Conservation (phyloP, 1,284 basidiomycete genomes). For the Trametes pubescens region DNA sequence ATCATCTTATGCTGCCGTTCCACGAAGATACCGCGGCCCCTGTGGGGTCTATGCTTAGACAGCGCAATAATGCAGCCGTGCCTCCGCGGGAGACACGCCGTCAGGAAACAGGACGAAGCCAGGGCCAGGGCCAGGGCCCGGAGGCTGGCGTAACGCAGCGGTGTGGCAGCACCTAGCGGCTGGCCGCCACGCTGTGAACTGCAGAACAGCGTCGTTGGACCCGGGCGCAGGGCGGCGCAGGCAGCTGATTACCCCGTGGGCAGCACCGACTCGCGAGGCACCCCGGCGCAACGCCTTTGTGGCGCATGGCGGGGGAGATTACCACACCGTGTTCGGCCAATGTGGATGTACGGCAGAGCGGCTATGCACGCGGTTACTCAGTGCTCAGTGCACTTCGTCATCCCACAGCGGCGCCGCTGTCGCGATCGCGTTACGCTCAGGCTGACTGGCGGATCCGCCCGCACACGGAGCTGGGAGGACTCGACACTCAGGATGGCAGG, state of each 20-base stretch:
- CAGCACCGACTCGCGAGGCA: not conserved
- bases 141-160: not conserved
- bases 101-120: not conserved
- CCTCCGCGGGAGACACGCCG: not conserved
- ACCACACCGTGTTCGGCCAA: not conserved
- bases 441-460: not conserved
- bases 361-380: constrained; percentile 19
- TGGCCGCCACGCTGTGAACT: not conserved
- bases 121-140: constrained; percentile 16
- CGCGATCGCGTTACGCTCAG: not conserved
- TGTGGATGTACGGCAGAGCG: too few species aligned
- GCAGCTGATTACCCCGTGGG: constrained; percentile 18
- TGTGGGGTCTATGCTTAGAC: constrained; percentile 7
- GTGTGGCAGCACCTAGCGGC: too few species aligned
- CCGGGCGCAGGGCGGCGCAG: not conserved
- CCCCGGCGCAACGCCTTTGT: constrained; percentile 5
- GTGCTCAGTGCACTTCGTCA: constrained; percentile 15
- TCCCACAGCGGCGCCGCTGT: constrained; percentile 4
- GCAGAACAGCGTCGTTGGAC: not conserved
- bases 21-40: too few species aligned
- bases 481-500: not conserved
- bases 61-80: not conserved
- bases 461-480: not conserved
- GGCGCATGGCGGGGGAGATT: constrained; percentile 1
- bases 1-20: not conserved